These are phyloP conservation scores for Albugo candida DNA, from an alignment of 352 stramenopile species.

Conservation along the genomic window DNA sequence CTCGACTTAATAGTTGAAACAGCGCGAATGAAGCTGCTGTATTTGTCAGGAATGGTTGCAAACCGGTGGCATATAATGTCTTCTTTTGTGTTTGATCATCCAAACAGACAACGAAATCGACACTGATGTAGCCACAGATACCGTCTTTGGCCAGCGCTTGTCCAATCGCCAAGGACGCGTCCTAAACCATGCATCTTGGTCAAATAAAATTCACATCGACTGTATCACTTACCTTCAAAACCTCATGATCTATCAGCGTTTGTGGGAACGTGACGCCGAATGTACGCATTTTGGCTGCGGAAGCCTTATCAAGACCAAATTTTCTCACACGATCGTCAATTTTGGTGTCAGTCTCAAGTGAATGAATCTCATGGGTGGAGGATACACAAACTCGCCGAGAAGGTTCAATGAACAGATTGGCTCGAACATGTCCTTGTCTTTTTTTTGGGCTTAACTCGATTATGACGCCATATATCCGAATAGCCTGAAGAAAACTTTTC, in stretches of 20 bases:
- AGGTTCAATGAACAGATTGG: conserved; percentile 66
- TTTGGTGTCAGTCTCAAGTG: conserved; percentile 52
- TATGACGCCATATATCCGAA: conserved; percentile 50
- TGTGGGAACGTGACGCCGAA: conserved; percentile 65
- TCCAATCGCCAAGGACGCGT: conserved; percentile 31
- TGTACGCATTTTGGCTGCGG: conserved; percentile 13
- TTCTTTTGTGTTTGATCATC: conserved; percentile 24
- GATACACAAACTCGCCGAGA: neutral
- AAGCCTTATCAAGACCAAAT: conserved; percentile 1
- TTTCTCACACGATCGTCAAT: neutral
- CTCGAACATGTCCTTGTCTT: conserved; percentile 26
- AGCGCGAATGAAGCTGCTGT: conserved; percentile 46
- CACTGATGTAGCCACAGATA: conserved; percentile 65
- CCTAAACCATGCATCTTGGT: conserved; percentile 1
- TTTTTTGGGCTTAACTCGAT: conserved; percentile 24
- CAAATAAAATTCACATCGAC: neutral
- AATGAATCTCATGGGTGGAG: conserved; percentile 21
- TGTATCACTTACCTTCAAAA: conserved; percentile 22
- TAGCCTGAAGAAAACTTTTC: conserved; percentile 27
- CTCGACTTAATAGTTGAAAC: conserved; percentile 44
- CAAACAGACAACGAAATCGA: conserved; percentile 59
- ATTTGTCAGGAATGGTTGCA: conserved; percentile 63
- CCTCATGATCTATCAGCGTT: conserved; percentile 44
- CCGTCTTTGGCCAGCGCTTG: conserved; percentile 16
- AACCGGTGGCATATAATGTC: conserved; percentile 48